These are phyloP conservation scores for Aspergillus coremiiformis DNA, from an alignment of 495 filamentous ascomycete species.

Conservation along the genomic window DNA sequence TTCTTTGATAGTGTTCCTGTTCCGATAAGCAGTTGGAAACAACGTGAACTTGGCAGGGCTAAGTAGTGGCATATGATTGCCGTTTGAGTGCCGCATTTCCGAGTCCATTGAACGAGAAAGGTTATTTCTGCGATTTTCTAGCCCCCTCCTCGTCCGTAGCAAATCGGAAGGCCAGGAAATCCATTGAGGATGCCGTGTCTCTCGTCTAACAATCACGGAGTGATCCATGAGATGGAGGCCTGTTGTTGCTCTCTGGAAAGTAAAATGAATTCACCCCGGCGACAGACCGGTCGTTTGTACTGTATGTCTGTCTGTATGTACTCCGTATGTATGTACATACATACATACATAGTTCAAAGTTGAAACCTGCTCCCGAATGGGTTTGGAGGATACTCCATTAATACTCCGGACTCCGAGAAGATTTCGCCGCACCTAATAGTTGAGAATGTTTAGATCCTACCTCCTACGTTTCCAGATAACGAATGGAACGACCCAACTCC, in stretches of 20 bases:
- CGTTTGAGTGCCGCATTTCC: neutral
- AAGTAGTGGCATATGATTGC: neutral
- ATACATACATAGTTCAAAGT: too few relatives aligned
- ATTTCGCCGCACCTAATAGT: neutral
- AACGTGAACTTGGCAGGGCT: too few relatives aligned
- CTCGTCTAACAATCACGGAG: too few relatives aligned
- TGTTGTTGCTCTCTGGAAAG: too few relatives aligned
- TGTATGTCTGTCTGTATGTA: too few relatives aligned
- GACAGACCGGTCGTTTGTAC: neutral
- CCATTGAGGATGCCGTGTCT: too few relatives aligned
- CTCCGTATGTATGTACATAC: too few relatives aligned
- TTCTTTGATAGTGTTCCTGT: neutral
- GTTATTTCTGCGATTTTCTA: neutral
- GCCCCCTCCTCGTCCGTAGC: neutral
- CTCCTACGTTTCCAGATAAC: neutral
- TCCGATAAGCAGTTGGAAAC: too few relatives aligned
- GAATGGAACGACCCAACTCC: neutral
- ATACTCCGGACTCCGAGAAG: neutral
- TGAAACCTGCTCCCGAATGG: neutral
- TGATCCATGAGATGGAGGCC: too few relatives aligned
- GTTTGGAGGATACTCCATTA: neutral
- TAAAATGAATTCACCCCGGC: neutral
- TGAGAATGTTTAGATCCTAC: neutral
- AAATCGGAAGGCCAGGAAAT: slow-evolving; percentile 1
- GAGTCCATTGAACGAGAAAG: neutral